Evolutionary conservation across 768 basidiomycete genomes (phyloP), one percentile per base, ranked within the genome.

Genomic region (Galerina marginata): DNA sequence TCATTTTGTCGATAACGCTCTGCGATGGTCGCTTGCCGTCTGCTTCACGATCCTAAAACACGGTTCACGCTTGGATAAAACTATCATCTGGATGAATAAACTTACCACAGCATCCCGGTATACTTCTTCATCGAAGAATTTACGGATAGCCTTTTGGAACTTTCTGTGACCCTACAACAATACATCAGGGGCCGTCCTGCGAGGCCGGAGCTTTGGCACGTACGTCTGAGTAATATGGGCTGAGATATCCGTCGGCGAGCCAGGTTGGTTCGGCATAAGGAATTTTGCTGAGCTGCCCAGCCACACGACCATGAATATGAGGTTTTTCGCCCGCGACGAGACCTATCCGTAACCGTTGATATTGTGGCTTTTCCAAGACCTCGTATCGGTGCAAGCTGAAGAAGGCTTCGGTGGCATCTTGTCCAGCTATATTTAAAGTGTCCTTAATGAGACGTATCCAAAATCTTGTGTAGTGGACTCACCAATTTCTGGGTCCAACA

Each of bases 231-330:
- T 92, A 97, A 85, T 71, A 91, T 62, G 79, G 95, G 84, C 73
- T 85, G 68, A 88, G 79, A 76, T 86, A 95, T 15, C 88, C 90
- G 14, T 67, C 57, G 11, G 81, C 75, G 49, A 95, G 74, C 91
- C 93, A 96, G 3, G 87, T 89, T 6, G 95, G 92, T 70, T 97
- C 95, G 0, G 86, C 93, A 72, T 95, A 96, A 0, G 96, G 95
- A 0, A 96, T 89, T 45, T 79, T 76, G 62, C 90, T 92, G 49
- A 91, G 67, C 54, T 81, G 81, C 15, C 92, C 94, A 3, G 76
- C 68, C 14, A 76, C 72, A 12, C 78, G 81, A 37, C 78, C 71
- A 55, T 79, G 71, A 45, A 93, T 83, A 58, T 78, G 69, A 14
- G 81, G 81, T 67, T 83, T 74, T 75, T 90, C 81, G 49, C 86